Evolutionary conservation across 2,329 filamentous ascomycete species (phyloP).

Genomic region (Fusarium protoensiforme): DNA sequence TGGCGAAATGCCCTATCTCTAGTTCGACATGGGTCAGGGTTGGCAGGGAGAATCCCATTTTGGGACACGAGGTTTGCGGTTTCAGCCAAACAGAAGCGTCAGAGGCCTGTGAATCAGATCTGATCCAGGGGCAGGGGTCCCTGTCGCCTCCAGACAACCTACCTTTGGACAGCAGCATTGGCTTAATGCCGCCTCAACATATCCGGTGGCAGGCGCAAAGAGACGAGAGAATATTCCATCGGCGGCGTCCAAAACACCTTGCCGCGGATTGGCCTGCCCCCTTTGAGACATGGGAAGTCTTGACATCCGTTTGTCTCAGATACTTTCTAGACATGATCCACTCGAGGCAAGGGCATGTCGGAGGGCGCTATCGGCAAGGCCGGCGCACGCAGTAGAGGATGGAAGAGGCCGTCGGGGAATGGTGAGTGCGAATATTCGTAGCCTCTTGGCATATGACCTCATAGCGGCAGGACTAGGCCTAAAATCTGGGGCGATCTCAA

Average conservation of each 20-base stretch:
- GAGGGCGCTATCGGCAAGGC: constrained; percentile 20
- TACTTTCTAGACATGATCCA: constrained; percentile 2
- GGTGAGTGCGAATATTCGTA: background rate
- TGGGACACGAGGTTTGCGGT: constrained; percentile 47
- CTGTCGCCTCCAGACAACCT: background rate
- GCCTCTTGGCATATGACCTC: constrained; percentile 38
- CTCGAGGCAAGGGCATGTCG: background rate
- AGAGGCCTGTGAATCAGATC: constrained; percentile 39
- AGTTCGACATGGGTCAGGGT: constrained; percentile 8
- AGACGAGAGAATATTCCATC: background rate
- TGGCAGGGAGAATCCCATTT: constrained; percentile 42
- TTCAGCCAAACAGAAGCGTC: constrained; percentile 38
- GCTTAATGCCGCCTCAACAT: constrained; percentile 11
- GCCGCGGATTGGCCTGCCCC: background rate
- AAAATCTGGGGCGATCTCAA: constrained; percentile 36
- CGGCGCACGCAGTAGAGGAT: constrained; percentile 1
- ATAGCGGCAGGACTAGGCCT: constrained; percentile 31
- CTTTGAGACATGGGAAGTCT: background rate
- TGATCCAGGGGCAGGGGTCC: constrained; percentile 28
- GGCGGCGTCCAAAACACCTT: background rate
- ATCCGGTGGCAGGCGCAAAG: background rate
- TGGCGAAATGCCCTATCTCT: constrained; percentile 26
- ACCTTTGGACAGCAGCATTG: constrained; percentile 6
- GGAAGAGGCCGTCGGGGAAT: background rate
- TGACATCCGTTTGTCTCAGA: constrained; percentile 10